phyloP scores from a whole-genome alignment of 2,329 filamentous ascomycete genomes.

The Ceratocystis destructans region DNA sequence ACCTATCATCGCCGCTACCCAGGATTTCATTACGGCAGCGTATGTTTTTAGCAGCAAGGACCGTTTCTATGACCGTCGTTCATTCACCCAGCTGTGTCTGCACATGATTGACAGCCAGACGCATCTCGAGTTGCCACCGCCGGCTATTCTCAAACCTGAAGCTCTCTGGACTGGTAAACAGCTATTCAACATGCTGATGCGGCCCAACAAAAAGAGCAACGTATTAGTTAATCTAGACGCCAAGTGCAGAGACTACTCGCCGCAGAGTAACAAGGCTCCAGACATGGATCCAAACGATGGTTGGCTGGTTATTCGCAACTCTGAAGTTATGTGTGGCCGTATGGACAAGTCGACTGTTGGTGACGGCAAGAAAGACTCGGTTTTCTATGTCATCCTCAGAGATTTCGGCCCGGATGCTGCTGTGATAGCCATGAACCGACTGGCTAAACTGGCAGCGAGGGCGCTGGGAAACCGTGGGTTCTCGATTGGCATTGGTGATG shows the following conservation, averaged over 20 bases:
- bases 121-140: constrained; percentile 71
- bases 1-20: constrained; percentile 95
- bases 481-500: constrained; percentile 90
- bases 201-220: constrained; percentile 69
- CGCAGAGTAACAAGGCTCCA: constrained; percentile 41
- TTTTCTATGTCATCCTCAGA: constrained; percentile 92
- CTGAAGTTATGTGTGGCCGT: constrained; percentile 88
- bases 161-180: constrained; percentile 95
- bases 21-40: constrained; percentile 95
- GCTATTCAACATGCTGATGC: constrained; percentile 81
- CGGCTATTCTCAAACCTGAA: constrained; percentile 72
- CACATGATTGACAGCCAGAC: constrained; percentile 81
- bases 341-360: constrained; percentile 99
- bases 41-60: constrained; percentile 88
- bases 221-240: constrained; percentile 88
- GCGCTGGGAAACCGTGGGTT: constrained; percentile 85
- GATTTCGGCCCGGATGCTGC: constrained; percentile 87
- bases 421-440: constrained; percentile 80
- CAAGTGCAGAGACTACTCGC: constrained; percentile 68
- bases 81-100: constrained; percentile 79
- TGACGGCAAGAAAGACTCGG: constrained; percentile 89
- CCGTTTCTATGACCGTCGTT: constrained; percentile 75
- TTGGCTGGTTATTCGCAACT: constrained; percentile 88
- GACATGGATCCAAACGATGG: constrained; percentile 77
- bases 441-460: constrained; percentile 80